Evolutionary conservation across 306 rosid species (phyloP), one percentile per base, ranked within the genome.

Genomic region (Leucaena leucocephala): DNA sequence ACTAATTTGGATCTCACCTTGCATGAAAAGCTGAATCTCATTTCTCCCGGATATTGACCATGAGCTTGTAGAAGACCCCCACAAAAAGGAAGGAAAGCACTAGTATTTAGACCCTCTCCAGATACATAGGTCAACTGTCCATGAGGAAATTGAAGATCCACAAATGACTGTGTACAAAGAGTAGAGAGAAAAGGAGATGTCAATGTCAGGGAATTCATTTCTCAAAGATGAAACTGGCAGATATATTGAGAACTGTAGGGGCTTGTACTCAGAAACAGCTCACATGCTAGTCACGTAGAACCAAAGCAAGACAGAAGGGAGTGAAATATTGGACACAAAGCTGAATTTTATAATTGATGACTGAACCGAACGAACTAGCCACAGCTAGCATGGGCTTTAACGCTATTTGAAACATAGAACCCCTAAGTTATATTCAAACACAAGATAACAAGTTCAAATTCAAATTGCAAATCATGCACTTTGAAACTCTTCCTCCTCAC

Each of bases 41-140:
- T 91, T 85, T 96, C 99, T 77, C 99, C 99, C 2, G 99, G 99
- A 93, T 91, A 96, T 82, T 93, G 99, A 83, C 99, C 99, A 74
- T 96, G 99, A 73, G 92, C 97, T 89, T 93, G 99, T 84, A 96
- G 90, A 85, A 93, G 99, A 82, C 99, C 99, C 67, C 98, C 97
- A 62, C 91, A 88, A 52, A 93, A 40, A 62, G 97, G 98, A 77
- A 93, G 84, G 84, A 96, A 93, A 42, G 96, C 97, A 76, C 98
- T 90, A 19, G 98, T 88, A 83, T 85, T 91, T 55, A 93, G 88
- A 76, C 99, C 99, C 91, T 96, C 98, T 40, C 98, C 97, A 44
- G 97, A 90, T 71, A 93, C 96, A 62, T 93, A 93, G 68, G 99
- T 96, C 64, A 96, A 75, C 87, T 96, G 98, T 68, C 98, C 99